Evolutionary conservation across 768 basidiomycete genomes (phyloP), one percentile per base, ranked within the genome.

Genomic region (Cyathus striatus): DNA sequence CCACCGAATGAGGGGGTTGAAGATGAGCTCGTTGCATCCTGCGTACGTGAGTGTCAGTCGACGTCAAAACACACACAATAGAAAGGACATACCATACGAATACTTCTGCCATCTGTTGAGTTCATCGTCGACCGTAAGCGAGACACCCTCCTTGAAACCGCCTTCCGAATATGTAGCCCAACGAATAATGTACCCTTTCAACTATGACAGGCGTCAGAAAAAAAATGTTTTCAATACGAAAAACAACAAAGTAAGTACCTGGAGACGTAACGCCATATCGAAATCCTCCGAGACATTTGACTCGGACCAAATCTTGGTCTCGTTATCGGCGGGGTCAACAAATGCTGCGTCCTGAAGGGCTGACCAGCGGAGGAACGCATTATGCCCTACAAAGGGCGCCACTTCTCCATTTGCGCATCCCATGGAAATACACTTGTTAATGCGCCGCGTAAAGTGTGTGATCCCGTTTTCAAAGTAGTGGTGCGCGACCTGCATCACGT

Each of bases 81-180:
- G 26, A 34, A 38, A 4, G 1, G 6, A 53, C 61, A 43, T 54
- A 76, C 83, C 86, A 62, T 86, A 88, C 0, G 84, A 70, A 47
- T 89, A 90, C 57, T 93, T 95, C 48, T 93, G 89, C 92, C 92
- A 95, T 2, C 92, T 64, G 53, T 93, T 93, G 6, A 95, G 66
- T 59, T 95, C 92, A 54, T 95, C 92, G 40, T 92, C 90, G 42
- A 81, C 82, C 0, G 92, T 93, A 13, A 95, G 68, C 0, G 86
- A 88, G 16, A 95, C 91, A 48, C 92, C 92, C 55, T 95, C 92
- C 65, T 91, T 87, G 70, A 93, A 94, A 2, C 79, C 86, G 38
- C 89, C 81, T 17, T 86, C 75, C 1, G 81, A 84, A 60, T 94
- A 94, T 0, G 86, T 88, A 22, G 90, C 84, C 90, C 87, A 85